These are phyloP conservation scores for Scheffersomyces lignosus DNA, from an alignment of 805 yeast genomes.

Conservation along the genomic window DNA sequence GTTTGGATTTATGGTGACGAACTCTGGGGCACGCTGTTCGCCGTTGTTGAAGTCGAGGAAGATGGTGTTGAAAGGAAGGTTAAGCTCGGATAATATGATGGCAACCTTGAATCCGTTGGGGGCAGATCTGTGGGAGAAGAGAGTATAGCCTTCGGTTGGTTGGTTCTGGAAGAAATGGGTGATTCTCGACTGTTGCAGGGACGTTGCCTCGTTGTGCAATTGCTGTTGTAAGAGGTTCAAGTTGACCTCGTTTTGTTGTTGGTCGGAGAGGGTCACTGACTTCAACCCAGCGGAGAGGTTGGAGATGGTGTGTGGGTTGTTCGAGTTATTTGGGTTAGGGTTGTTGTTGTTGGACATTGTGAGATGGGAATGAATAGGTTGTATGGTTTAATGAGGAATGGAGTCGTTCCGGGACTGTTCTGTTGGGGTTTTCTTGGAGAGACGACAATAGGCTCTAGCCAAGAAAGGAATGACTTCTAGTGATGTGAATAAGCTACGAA, in stretches of 20 bases:
- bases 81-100: conserved; percentile 80
- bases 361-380: neutral
- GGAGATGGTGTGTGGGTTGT: conserved; percentile 31
- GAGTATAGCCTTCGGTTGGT: conserved; percentile 79
- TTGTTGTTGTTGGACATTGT: neutral
- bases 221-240: conserved; percentile 45
- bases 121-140: conserved; percentile 82
- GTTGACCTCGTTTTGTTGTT: conserved; percentile 43
- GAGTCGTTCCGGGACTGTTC: no score
- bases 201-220: conserved; percentile 42
- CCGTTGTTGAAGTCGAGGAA: conserved; percentile 83
- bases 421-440: no score
- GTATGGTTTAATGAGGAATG: no score
- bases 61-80: conserved; percentile 74
- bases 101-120: conserved; percentile 98
- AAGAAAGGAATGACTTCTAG: no score
- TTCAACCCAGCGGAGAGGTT: conserved; percentile 48
- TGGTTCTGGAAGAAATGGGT: conserved; percentile 71
- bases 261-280: conserved; percentile 42
- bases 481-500: no score
- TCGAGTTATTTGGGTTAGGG: neutral
- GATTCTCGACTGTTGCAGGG: conserved; percentile 55
- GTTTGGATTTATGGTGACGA: conserved; percentile 91
- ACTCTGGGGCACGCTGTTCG: conserved; percentile 92
- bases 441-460: no score